These are phyloP conservation scores for Amylostereum areolatum DNA, from an alignment of 1,284 basidiomycete species.

Conservation along the genomic window DNA sequence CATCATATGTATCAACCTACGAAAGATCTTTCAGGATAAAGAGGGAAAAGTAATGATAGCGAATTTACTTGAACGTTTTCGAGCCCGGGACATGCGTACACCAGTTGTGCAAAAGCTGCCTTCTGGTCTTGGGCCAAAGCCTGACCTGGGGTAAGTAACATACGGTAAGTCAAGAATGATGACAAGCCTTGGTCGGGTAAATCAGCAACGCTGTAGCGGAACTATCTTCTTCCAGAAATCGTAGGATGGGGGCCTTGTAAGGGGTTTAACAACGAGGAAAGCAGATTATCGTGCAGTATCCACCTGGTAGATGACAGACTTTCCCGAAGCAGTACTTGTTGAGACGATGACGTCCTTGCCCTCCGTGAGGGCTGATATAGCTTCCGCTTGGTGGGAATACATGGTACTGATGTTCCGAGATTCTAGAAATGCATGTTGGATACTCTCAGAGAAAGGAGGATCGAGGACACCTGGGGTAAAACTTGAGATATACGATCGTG, in stretches of 20 bases:
- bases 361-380: slow-evolving; percentile 62
- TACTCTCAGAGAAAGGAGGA: slow-evolving; percentile 49
- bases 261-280: slow-evolving; percentile 1
- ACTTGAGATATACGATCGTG: not conserved
- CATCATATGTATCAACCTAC: slow-evolving; percentile 79
- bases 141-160: slow-evolving; percentile 26
- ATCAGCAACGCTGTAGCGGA: slow-evolving; percentile 76
- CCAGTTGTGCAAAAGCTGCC: slow-evolving; percentile 58
- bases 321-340: slow-evolving; percentile 88
- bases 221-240: slow-evolving; percentile 58
- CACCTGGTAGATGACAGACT: slow-evolving; percentile 87
- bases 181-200: slow-evolving; percentile 81
- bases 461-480: slow-evolving; percentile 40
- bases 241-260: slow-evolving; percentile 65
- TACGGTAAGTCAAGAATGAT: not conserved
- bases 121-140: slow-evolving; percentile 90
- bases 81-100: slow-evolving; percentile 58
- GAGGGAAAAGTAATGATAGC: slow-evolving; percentile 2
- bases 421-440: slow-evolving; percentile 54
- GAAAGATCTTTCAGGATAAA: not conserved
- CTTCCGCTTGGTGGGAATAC: slow-evolving; percentile 76
- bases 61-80: slow-evolving; percentile 48
- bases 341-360: slow-evolving; percentile 82
- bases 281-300: not conserved
- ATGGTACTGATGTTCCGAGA: slow-evolving; percentile 63